Base-by-base conservation (phyloP, 2,329 filamentous ascomycete species). In the Stemphylium vesicarium region DNA sequence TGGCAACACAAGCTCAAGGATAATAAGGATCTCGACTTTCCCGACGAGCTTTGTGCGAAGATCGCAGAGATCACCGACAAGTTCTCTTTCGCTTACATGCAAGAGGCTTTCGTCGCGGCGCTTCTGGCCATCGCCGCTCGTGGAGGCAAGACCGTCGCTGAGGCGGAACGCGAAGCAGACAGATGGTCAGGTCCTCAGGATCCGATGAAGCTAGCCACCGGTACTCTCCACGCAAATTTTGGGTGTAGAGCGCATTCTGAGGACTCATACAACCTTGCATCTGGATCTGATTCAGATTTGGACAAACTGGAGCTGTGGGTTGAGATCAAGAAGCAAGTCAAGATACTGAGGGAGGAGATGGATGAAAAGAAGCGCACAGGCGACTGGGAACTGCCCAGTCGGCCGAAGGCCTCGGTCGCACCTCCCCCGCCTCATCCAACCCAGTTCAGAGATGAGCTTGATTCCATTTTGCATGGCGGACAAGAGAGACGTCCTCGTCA, bases 81-180 rank as follows among this genome's bases (percentile, higher is more conserved):
- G 4, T 80, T 79, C 59, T 76, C 71, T n/a, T 80, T 80, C 56
- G 78, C 78, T 2, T 80, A 80, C 54, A 75, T 80, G 66, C 76
- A 80, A 53, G 78, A 80, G 53, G 74, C 75, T 2, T 79, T 79
- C 57, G 69, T 80, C 15, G 74, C 73, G 1, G 65, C 74, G 8
- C 65, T 80, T 15, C 64, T 80, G 15, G 71, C 71, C 22, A 75
- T 75, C 31, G 73, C 73, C 13, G 56, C 56, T 12, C 62, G 69
- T 24, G 57, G 63, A 2, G 60, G 63, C 16, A 60, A 65, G 24
- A 58, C 53, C 13, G 47, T 40, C 22, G 35, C 43, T 12, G 56
- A 59, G 4, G 48, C 43, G 2, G 53, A 57, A 7, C 29, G 40
- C 22, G 56, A 64, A 6, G 50, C 57, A n/a, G 48, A 59, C 26